Evolutionary conservation across 1,284 basidiomycete species (phyloP), one percentile per base, ranked within the genome.

Genomic region (Fomitiporia mediterranea): DNA sequence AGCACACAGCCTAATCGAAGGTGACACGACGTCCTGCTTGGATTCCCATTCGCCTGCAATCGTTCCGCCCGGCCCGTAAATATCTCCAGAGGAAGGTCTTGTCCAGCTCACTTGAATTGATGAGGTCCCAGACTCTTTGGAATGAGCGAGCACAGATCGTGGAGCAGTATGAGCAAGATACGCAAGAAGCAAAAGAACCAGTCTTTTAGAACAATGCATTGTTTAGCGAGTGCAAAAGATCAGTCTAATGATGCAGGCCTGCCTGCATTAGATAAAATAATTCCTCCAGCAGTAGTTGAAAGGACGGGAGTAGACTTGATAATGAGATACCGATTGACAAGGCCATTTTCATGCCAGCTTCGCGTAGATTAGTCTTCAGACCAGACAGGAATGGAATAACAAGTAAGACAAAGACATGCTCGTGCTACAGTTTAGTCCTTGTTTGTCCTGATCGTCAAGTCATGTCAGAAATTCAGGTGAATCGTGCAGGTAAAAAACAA

Each of bases 11-110:
- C 49, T 47, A 27, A 60, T 43, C 11, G 54, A 53, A 6, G 54
- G 55, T 7, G 58, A 60, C n/a, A 49, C 46, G 6, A 60, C 4
- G n/a, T 39, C 15, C 19, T 53, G 48, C 9, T 28, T 32, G 11
- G 51, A 53, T 2, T 42, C 42, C 58, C 58, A 60, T 44, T 56
- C 32, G 21, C 42, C 58, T 11, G 9, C 32, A 42, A 60, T 57
- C 4, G 34, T 49, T 21, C 50, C 58, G 13, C 58, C 58, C 28
- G 58, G n/a, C 8, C 30, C 27, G 35, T 44, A 60, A 13, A 44
- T 30, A 21, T 50, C 35, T 21, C 43, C 44, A 23, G 49, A n/a
- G 8, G 55, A 42, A 28, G 58, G 54, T 17, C 46, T 60, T 48
- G n/a, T 40, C 58, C 54, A 60, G 11, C 28, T 19, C 21, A 59